phyloP scores from a whole-genome alignment of 2,329 filamentous ascomycete genomes.

The Trichoderma koningii region DNA sequence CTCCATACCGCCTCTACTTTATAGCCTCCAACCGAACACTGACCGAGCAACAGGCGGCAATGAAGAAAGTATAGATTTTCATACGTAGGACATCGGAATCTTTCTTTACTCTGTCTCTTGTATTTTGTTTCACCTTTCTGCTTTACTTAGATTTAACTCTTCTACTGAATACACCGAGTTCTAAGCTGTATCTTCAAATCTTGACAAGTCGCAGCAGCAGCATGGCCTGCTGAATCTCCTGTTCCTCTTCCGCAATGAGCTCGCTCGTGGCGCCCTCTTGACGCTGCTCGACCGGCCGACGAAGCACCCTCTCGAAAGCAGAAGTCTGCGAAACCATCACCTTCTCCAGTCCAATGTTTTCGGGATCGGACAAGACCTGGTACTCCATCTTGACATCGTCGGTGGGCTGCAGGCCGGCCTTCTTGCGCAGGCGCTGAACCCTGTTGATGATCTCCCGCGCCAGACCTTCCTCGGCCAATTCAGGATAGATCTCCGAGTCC shows the following conservation, averaged over 20 bases:
- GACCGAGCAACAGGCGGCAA: neutral
- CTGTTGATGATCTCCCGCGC: slow-evolving; percentile 92
- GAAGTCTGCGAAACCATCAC: slow-evolving; percentile 69
- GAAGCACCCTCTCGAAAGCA: slow-evolving; percentile 74
- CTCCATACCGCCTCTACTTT: neutral
- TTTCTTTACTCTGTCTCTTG: neutral
- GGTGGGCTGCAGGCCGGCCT: slow-evolving; percentile 84
- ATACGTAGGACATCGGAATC: slow-evolving; percentile 1
- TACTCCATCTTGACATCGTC: slow-evolving; percentile 98
- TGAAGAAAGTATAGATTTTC: slow-evolving; percentile 16
- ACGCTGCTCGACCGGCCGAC: slow-evolving; percentile 67
- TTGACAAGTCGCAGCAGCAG: slow-evolving; percentile 76
- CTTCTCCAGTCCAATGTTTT: slow-evolving; percentile 69
- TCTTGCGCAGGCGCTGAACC: slow-evolving; percentile 90
- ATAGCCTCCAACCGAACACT: neutral
- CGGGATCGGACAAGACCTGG: slow-evolving; percentile 74
- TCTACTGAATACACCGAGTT: neutral
- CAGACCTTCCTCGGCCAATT: slow-evolving; percentile 84
- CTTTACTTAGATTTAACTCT: neutral
- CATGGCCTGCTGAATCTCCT: slow-evolving; percentile 81
- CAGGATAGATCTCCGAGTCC: slow-evolving; percentile 78
- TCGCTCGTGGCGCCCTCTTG: slow-evolving; percentile 33
- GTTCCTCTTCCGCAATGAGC: slow-evolving; percentile 78
- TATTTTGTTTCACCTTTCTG: neutral
- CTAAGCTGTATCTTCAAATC: slow-evolving; percentile 52